phyloP scores from a whole-genome alignment of 179 eudicot species.

The Beta macrorhiza region DNA sequence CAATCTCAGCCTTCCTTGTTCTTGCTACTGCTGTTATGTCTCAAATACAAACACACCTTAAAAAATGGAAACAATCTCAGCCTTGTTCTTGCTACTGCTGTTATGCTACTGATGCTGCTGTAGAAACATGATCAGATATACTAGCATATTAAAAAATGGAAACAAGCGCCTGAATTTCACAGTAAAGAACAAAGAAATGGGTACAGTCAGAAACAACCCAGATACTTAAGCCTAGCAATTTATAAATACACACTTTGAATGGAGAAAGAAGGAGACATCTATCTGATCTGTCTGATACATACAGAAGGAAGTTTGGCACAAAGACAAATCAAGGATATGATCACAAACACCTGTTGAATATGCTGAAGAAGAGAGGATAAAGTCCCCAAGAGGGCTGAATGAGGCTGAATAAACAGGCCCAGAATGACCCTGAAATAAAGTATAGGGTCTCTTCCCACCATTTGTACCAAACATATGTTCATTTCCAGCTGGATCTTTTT shows the following conservation, averaged over 20 bases:
- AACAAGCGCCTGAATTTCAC: background rate
- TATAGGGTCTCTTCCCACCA: slow-evolving; percentile 45
- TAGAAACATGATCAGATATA: background rate
- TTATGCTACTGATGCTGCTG: background rate
- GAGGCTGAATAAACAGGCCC: too few relatives aligned
- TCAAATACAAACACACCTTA: too few relatives aligned
- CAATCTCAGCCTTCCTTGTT: too few relatives aligned
- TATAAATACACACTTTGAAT: background rate
- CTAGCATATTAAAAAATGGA: background rate
- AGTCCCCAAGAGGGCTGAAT: too few relatives aligned
- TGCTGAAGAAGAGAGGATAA: too few relatives aligned
- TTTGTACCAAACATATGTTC: slow-evolving; percentile 45
- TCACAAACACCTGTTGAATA: too few relatives aligned
- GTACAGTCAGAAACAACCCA: background rate
- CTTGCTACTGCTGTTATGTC: too few relatives aligned
- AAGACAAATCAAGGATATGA: too few relatives aligned
- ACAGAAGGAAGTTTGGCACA: too few relatives aligned
- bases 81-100: too few relatives aligned
- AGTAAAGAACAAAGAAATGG: background rate
- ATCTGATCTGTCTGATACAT: background rate
- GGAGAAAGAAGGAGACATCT: background rate
- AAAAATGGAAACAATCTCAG: too few relatives aligned
- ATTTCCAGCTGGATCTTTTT: slow-evolving; percentile 51
- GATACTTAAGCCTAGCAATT: background rate
- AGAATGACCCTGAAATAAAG: too few relatives aligned